These are phyloP conservation scores for Hippophae gyantsensis DNA, from an alignment of 306 rosid genomes.

Conservation along the genomic window DNA sequence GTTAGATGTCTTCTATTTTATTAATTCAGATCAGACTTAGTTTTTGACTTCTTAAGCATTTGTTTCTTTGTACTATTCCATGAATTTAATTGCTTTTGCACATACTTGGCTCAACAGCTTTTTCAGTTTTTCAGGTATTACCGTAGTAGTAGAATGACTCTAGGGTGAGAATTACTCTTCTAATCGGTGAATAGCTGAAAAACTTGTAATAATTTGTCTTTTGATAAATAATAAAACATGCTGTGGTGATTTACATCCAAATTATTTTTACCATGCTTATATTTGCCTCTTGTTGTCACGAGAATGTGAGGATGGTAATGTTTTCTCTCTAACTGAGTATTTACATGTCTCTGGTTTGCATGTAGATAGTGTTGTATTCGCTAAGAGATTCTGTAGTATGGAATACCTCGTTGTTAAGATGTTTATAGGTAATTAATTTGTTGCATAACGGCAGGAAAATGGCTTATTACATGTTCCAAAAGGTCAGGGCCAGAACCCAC, in stretches of 20 bases:
- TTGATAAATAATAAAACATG: too few species aligned
- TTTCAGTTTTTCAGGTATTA: too few species aligned
- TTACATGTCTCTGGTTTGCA: background rate
- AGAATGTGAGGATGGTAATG: background rate
- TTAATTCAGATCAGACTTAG: background rate
- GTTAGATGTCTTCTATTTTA: background rate
- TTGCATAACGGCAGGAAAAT: slow-evolving; percentile 49
- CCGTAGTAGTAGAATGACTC: too few species aligned
- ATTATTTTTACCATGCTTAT: too few species aligned
- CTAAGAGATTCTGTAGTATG: background rate
- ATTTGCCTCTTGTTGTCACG: too few species aligned
- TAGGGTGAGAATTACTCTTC: too few species aligned
- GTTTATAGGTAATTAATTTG: slow-evolving; percentile 15
- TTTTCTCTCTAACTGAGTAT: background rate
- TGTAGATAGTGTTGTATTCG: background rate
- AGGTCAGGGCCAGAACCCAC: slow-evolving; percentile 82
- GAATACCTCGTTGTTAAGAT: background rate
- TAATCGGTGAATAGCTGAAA: too few species aligned
- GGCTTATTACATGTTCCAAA: slow-evolving; percentile 82
- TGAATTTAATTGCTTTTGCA: too few species aligned
- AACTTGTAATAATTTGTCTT: too few species aligned
- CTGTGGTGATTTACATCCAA: too few species aligned
- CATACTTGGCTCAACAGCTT: too few species aligned
- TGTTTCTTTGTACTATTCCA: too few species aligned
- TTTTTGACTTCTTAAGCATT: background rate